Percentiles rank a stretch among this genome's conserved stretches.
phyloP scores from a whole-genome alignment of 805 yeast genomes.

The Lachancea cidri region DNA sequence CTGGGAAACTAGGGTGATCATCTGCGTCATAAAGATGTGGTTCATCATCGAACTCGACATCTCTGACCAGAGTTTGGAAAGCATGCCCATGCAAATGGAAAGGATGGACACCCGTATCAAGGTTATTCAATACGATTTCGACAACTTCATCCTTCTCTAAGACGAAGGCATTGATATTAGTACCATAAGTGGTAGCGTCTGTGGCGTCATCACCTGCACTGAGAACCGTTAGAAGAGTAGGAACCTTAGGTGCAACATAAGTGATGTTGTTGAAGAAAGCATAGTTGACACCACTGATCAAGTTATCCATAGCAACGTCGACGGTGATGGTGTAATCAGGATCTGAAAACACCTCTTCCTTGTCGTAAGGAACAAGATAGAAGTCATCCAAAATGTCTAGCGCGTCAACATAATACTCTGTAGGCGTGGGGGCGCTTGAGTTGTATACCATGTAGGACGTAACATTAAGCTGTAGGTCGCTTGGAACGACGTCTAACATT shows the following conservation, averaged over 20 bases:
- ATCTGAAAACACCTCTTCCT: slow-evolving; percentile 51
- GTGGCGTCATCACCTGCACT: slow-evolving; percentile 59
- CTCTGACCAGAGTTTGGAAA: slow-evolving; percentile 80
- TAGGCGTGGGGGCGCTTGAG: slow-evolving; percentile 37
- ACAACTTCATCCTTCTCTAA: slow-evolving; percentile 51
- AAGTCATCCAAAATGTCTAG: slow-evolving; percentile 69
- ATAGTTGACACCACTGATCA: slow-evolving; percentile 83
- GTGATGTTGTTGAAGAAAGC: slow-evolving; percentile 94
- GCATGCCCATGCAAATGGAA: slow-evolving; percentile 91
- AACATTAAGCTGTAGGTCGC: slow-evolving; percentile 58
- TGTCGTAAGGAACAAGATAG: slow-evolving; percentile 58
- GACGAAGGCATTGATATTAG: slow-evolving; percentile 72
- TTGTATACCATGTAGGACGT: slow-evolving; percentile 70
- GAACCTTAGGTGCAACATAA: slow-evolving; percentile 77
- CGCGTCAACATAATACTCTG: slow-evolving; percentile 41
- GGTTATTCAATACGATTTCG: slow-evolving; percentile 79
- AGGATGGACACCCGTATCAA: slow-evolving; percentile 91
- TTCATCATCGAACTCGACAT: slow-evolving; percentile 49
- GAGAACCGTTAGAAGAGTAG: slow-evolving; percentile 74
- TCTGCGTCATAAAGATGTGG: slow-evolving; percentile 55
- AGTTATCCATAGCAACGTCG: slow-evolving; percentile 77
- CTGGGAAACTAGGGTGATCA: slow-evolving; percentile 50
- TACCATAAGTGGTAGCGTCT: slow-evolving; percentile 58
- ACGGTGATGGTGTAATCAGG: slow-evolving; percentile 68
- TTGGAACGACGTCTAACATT: slow-evolving; percentile 76